Conservation (phyloP, 371 early-diverging fungal species). For the Circinella umbellata region DNA sequence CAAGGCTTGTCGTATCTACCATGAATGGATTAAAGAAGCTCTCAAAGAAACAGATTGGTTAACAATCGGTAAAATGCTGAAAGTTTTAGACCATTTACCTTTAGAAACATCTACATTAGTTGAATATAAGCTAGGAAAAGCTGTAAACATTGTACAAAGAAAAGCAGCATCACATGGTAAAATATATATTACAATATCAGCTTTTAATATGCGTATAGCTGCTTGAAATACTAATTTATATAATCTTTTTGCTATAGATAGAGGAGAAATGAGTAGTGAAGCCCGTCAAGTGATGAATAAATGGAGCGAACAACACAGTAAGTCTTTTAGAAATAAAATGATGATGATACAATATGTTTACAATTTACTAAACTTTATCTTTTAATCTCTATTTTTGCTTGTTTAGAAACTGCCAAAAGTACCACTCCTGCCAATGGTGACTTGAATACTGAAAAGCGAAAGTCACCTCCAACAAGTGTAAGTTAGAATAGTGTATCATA, state of each 20-base stretch:
- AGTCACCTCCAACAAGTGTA: too few relatives aligned
- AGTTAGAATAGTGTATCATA: neutral
- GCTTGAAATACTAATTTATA: neutral
- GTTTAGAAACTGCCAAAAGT: too few relatives aligned
- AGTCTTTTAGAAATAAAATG: neutral
- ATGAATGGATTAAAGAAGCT: slow-evolving; percentile 5
- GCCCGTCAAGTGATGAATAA: neutral
- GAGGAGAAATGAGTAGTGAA: neutral
- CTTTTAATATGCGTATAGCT: neutral
- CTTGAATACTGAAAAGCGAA: too few relatives aligned
- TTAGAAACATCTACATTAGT: neutral
- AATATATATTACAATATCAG: neutral
- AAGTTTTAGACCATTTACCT: neutral
- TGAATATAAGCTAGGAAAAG: neutral
- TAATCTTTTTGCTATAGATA: neutral
- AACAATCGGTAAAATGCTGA: neutral
- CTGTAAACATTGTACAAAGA: neutral
- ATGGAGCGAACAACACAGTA: neutral
- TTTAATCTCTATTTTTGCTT: too few relatives aligned
- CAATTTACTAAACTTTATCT: neutral
- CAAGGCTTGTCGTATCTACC: neutral
- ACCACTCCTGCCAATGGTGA: too few relatives aligned
- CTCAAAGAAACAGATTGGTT: neutral
- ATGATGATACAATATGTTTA: neutral
- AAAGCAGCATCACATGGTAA: neutral